Base-by-base conservation (phyloP, 1,284 basidiomycete genomes). In the Ceratobasidium sp. region DNA sequence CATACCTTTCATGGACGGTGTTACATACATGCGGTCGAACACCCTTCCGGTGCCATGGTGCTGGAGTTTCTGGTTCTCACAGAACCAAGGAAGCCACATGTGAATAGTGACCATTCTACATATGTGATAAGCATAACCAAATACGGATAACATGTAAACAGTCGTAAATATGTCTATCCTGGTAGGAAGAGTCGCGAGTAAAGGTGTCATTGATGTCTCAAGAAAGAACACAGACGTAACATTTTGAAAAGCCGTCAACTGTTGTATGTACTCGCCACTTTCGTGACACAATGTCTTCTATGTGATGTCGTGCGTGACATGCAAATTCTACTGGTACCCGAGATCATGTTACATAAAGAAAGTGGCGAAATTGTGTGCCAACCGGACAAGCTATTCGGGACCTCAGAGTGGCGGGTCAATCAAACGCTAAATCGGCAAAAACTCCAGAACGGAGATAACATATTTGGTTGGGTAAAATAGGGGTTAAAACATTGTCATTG, bases 21-120 rank as follows among this genome's bases (percentile, higher is more conserved):
- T 44, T 48, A 28, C 20, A 59, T 65, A 48, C 62, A 65, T 69
- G 67, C 56, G 67, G 67, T 52, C 26, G 26, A 48, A 57, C 33
- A 40, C 67, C 67, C 50, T 69, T 69, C 50, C 67, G 20, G 67
- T 69, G 52, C 62, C n/a, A n/a, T 62, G 38, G 59, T 54, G 38
- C 67, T 38, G 17, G 59, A 33, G 67, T 38, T 62, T n/a, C 61
- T 17, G 65, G 13, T 48, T 50, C 42, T 46, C 15, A 61, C 44
- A 28, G 59, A 59, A 74, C 71, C 46, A 74, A 74, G 71, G 71
- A 74, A 71, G 59, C 59, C 44, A 64, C 50, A 59, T 62, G 67
- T 68, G 46, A 40, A 54, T 28, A 38, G 67, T 74, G 9, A 46
- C 56, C 56, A 71, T 48, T 46, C 56, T 15, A 20, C 3, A 33